A percentile compares a stretch with the other conserved stretches of the same genome.
These are phyloP conservation scores for Pythium sp. DNA, from an alignment of 352 stramenopile species.

Conservation along the genomic window DNA sequence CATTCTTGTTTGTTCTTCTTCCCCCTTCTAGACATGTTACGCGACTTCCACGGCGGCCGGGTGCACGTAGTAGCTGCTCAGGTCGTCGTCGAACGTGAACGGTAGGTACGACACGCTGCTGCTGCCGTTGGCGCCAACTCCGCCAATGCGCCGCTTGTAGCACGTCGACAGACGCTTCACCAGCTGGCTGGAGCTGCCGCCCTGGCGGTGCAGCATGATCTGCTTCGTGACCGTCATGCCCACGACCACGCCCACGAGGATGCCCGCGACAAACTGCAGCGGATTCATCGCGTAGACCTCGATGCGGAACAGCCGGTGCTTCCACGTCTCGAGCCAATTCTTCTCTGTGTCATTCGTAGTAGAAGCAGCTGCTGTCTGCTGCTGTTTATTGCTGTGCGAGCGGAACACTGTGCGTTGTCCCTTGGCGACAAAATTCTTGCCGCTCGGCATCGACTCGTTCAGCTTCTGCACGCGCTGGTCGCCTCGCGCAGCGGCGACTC, in stretches of 20 bases:
- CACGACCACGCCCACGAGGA: constrained; percentile 41
- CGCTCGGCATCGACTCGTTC: constrained; percentile 22
- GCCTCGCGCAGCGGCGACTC: constrained; percentile 24
- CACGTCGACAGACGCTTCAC: constrained; percentile 10
- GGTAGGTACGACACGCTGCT: constrained; percentile 11
- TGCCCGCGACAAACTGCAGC: constrained; percentile 39
- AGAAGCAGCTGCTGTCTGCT: neutral
- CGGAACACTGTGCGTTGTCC: constrained; percentile 2
- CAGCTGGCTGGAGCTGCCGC: constrained; percentile 15
- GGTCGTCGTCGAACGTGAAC: constrained; percentile 10
- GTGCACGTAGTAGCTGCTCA: constrained; percentile 26
- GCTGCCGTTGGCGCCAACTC: neutral
- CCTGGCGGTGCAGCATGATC: constrained; percentile 14
- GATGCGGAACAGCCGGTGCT: constrained; percentile 20
- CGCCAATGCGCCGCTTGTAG: constrained; percentile 7
- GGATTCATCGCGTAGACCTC: constrained; percentile 20
- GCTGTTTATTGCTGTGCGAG: neutral
- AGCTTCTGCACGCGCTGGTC: constrained; percentile 27
- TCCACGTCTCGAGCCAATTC: constrained; percentile 26
- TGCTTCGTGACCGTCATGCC: constrained; percentile 32
- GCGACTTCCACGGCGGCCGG: constrained; percentile 37
- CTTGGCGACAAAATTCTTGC: constrained; percentile 16
- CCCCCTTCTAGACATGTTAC: constrained; percentile 18
- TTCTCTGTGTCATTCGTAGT: neutral
- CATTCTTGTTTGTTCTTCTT: neutral